phyloP scores from a whole-genome alignment of 2,329 filamentous ascomycete genomes.

The Chaetomium sp. region DNA sequence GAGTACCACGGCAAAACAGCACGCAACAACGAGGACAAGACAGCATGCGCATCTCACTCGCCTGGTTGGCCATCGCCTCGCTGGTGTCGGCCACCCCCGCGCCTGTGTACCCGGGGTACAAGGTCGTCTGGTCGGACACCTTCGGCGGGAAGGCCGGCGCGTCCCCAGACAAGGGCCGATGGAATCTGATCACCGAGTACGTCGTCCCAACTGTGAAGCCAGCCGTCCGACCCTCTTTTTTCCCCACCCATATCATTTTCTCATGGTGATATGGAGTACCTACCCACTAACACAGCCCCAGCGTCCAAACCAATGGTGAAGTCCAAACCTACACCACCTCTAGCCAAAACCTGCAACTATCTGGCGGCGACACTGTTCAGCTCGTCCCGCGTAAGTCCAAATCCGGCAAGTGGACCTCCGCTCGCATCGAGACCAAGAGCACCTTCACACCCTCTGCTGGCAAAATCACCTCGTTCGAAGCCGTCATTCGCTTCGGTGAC shows the following conservation, averaged over 20 bases:
- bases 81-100: slow-evolving; percentile 32
- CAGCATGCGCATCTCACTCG: slow-evolving; percentile 5
- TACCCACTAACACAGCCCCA: slow-evolving; percentile 10
- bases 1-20: neutral
- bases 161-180: slow-evolving; percentile 31
- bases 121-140: slow-evolving; percentile 36
- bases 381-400: slow-evolving; percentile 40
- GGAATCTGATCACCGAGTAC: slow-evolving; percentile 35
- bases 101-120: slow-evolving; percentile 36
- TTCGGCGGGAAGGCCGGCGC: slow-evolving; percentile 35
- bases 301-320: slow-evolving; percentile 46
- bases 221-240: neutral
- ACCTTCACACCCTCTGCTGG: slow-evolving; percentile 41
- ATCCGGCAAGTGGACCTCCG: slow-evolving; percentile 45
- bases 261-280: neutral
- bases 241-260: neutral
- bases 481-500: slow-evolving; percentile 41
- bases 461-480: slow-evolving; percentile 41
- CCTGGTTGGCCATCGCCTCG: slow-evolving; percentile 26
- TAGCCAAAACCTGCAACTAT: slow-evolving; percentile 43
- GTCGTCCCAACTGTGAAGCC: neutral
- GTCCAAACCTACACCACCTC: slow-evolving; percentile 43
- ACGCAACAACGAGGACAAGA: neutral
- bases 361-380: slow-evolving; percentile 44
- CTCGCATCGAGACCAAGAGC: slow-evolving; percentile 45